Conservation (phyloP, 441 rosid species). For the Lepidium campestre region DNA sequence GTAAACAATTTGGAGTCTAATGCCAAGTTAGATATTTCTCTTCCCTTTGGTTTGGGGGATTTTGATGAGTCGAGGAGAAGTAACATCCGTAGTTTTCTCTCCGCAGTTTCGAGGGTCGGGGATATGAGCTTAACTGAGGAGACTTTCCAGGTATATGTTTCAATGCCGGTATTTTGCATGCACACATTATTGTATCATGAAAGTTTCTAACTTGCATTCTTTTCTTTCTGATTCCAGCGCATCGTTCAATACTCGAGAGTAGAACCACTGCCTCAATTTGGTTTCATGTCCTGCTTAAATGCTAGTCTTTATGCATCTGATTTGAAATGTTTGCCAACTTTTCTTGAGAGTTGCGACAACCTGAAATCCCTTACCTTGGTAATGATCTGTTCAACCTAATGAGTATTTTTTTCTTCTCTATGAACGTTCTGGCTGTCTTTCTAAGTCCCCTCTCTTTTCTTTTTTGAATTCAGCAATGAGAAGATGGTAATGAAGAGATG, state of each 20-base stretch:
- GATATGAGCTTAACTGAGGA: not conserved
- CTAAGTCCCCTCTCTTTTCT: no score
- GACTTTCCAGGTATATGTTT: not conserved
- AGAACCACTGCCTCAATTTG: not conserved
- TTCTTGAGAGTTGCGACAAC: conserved; percentile 3
- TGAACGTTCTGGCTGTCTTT: no score
- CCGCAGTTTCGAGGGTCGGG: not conserved
- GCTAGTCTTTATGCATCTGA: not conserved
- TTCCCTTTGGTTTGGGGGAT: not conserved
- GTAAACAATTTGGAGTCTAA: not conserved
- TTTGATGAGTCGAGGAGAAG: not conserved
- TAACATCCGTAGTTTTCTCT: not conserved
- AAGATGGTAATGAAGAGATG: not conserved
- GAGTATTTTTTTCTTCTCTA: not conserved
- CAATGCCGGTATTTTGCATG: no score
- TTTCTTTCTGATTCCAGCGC: not conserved
- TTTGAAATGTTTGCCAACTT: not conserved
- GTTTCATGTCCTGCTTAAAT: not conserved
- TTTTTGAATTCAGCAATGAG: no score
- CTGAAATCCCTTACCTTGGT: not conserved
- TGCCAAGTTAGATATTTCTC: not conserved
- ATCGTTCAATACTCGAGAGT: not conserved
- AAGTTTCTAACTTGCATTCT: not conserved
- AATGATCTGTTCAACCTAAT: not conserved
- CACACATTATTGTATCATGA: not conserved